Evolutionary conservation across 2,329 filamentous ascomycete genomes (phyloP).

Genomic region (Verticillium nubilum): DNA sequence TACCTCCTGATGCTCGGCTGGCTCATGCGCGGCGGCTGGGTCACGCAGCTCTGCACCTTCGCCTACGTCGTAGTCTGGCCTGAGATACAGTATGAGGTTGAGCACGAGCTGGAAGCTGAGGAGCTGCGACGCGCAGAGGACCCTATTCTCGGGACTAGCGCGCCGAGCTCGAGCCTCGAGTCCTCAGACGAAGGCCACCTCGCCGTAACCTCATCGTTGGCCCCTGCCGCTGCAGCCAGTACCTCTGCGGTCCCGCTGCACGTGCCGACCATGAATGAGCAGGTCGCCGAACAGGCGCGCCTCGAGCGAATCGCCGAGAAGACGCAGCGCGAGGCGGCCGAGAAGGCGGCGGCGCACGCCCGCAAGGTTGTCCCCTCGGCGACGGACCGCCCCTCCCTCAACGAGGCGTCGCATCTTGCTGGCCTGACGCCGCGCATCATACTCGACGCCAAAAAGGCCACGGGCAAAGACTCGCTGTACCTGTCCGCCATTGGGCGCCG

Average conservation of each 20-base stretch:
- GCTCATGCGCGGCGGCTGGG: constrained; percentile 89
- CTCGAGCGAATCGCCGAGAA: constrained; percentile 53
- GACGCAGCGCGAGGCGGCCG: constrained; percentile 44
- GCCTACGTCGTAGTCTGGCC: constrained; percentile 81
- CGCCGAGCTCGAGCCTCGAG: constrained; percentile 10
- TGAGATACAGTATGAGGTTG: constrained; percentile 76
- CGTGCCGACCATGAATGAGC: constrained; percentile 41
- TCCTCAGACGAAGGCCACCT: constrained; percentile 21
- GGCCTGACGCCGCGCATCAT: constrained; percentile 62
- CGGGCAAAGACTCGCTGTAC: constrained; percentile 71
- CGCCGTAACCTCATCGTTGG: constrained; percentile 3
- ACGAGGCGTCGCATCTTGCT: constrained; percentile 51
- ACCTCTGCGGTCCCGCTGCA: constrained; percentile 9
- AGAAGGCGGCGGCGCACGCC: constrained; percentile 50
- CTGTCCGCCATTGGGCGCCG: constrained; percentile 53
- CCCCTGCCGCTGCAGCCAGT: constrained; percentile 7
- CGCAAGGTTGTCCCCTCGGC: constrained; percentile 41
- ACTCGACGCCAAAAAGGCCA: constrained; percentile 71
- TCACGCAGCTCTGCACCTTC: constrained; percentile 87
- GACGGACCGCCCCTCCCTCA: constrained; percentile 51
- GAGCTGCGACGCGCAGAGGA: constrained; percentile 38
- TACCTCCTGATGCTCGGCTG: constrained; percentile 92
- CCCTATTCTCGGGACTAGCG: constrained; percentile 4
- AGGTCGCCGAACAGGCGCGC: constrained; percentile 56
- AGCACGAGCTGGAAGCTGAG: constrained; percentile 63